Evolutionary conservation across 2,329 filamentous ascomycete genomes (phyloP), one percentile per base, ranked within the genome.

Genomic region (Graphiopsis chlorocephala): DNA sequence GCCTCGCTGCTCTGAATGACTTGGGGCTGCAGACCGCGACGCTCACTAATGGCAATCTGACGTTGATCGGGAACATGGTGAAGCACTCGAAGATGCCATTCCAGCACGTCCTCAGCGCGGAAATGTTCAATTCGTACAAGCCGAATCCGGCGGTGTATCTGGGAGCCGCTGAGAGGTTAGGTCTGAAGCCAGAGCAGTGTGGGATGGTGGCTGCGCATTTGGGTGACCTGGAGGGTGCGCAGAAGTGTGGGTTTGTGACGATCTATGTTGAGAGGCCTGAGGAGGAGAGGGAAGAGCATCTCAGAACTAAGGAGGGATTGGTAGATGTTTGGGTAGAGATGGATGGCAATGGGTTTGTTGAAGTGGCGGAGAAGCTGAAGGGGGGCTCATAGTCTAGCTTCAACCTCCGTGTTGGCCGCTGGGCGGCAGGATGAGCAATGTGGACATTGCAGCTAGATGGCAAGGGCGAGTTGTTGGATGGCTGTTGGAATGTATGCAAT

Each of bases 131-230:
- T 52, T 86, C 86, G 0, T 95, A 94, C 76, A 95, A 95, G 80
- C 91, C 91, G 1, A 83, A 85, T 66, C 84, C 85, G 8, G 80
- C 76, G 60, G 87, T 89, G 1, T 95, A 95, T 72, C 81, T 84
- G 1, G 90, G 91, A 4, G 90, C 89, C 0, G 89, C 82, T 2
- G 76, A 80, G 64, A 81, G 79, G 68, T 76, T 93, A 61, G 85
- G 83, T 0, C 67, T 88, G 48, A 70, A 83, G 66, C 84, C 88
- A 0, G 74, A 75, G 2, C 82, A 93, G 72, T 89, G 91, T 64
- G 89, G 86, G 23, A 87, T 95, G 85, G 90, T 95, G 23, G 91
- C 92, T 17, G 88, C 91, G 42, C 91, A 94, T 77, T 78, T 94
- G 65, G 75, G 72, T 6, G 91, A 94, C 76, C 77, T 95, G 63